Conservation (phyloP, 176 grass and related monocot species). For the Aechmea fasciata region DNA sequence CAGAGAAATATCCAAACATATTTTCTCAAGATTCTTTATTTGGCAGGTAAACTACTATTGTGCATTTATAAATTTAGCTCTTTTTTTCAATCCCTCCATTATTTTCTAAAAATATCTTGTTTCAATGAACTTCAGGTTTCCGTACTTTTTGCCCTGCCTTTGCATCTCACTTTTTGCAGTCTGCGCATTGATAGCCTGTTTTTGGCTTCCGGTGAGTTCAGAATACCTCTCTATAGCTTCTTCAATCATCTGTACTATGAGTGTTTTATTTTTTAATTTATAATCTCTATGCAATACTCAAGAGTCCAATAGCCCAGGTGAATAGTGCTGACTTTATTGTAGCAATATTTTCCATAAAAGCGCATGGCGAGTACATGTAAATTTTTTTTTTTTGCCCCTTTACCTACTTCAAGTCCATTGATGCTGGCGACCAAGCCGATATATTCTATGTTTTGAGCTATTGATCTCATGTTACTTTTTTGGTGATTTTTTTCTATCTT, state of each 20-base stretch:
- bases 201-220: constrained; percentile 60
- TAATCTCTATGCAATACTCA: too few species aligned
- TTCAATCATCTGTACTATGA: too few species aligned
- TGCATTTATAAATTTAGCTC: constrained; percentile 8
- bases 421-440: too few species aligned
- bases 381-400: too few species aligned
- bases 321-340: too few species aligned
- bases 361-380: too few species aligned
- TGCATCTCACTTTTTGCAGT: constrained; percentile 38
- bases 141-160: constrained; percentile 55
- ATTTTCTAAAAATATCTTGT: constrained; percentile 16
- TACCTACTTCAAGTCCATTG: too few species aligned
- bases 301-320: too few species aligned
- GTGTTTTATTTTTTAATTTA: too few species aligned
- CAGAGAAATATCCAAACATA: constrained; percentile 48
- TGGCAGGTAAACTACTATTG: constrained; percentile 33
- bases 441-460: too few species aligned
- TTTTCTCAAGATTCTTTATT: constrained; percentile 54
- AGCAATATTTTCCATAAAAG: too few species aligned
- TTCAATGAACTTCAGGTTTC: constrained; percentile 50
- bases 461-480: too few species aligned
- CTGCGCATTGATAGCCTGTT: constrained; percentile 30
- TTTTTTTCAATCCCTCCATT: neutral
- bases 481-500: neutral
- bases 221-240: neutral